Conservation (phyloP, 2,329 filamentous ascomycete genomes). For the Fusarium nurragi region DNA sequence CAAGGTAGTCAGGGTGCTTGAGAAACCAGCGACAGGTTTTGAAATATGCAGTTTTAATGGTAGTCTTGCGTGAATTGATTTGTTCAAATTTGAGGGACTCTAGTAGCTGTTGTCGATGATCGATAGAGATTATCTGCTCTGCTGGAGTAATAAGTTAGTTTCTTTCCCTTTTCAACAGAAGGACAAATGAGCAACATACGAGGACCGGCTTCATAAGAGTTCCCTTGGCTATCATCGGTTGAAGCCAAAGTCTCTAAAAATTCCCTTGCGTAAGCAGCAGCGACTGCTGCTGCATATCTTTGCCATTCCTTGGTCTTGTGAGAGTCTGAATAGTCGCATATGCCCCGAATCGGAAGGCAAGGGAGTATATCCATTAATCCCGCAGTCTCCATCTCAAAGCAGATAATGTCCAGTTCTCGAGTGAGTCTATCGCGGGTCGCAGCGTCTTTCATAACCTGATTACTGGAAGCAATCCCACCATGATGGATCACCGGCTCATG, state of each 20-base stretch:
- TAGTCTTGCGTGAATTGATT: not conserved
- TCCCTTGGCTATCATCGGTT: too few relatives aligned
- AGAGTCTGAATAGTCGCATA: not conserved
- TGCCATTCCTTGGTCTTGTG: not conserved
- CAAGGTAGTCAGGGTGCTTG: not conserved
- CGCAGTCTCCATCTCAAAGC: not conserved
- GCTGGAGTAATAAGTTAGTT: too few relatives aligned
- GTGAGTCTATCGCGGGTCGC: rapidly evolving
- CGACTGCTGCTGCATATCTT: not conserved
- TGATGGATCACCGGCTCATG: not conserved
- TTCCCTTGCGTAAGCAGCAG: not conserved
- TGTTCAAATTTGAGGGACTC: conserved; percentile 40
- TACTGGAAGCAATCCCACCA: not conserved
- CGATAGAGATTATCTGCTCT: too few relatives aligned
- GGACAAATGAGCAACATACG: too few relatives aligned
- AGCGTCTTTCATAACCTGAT: not conserved
- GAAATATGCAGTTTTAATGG: conserved; percentile 41
- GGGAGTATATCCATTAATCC: not conserved
- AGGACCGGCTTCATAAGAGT: too few relatives aligned
- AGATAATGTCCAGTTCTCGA: rapidly evolving
- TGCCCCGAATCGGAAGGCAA: not conserved
- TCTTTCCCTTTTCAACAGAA: too few relatives aligned
- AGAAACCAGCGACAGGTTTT: conserved; percentile 38
- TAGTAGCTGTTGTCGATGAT: conserved; percentile 17
- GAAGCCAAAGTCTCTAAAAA: not conserved